Percentiles rank a stretch among this genome's conserved stretches.
Conservation (phyloP, 2,329 filamentous ascomycete genomes). For the Penicillium sp. region DNA sequence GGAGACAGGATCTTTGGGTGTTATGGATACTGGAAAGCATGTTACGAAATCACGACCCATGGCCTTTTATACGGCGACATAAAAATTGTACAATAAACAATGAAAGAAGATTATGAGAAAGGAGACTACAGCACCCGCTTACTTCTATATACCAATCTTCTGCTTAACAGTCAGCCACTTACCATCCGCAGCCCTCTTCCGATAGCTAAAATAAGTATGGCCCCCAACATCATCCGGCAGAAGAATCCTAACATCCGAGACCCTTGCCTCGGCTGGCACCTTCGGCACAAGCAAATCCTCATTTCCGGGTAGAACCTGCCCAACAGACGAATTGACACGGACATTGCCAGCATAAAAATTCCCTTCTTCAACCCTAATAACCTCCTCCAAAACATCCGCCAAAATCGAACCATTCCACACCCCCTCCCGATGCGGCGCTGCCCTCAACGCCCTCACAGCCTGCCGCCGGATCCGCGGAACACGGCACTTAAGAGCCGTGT, state of each 20-base stretch:
- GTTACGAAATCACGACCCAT: conserved; percentile 18
- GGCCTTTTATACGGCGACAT: conserved; percentile 1
- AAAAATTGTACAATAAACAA: conserved; percentile 14
- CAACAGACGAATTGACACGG: neutral
- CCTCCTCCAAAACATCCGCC: conserved; percentile 12
- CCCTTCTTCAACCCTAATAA: conserved; percentile 12
- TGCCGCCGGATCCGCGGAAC: conserved; percentile 27
- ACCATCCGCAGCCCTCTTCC: neutral
- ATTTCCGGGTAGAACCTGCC: neutral
- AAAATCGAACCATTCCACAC: conserved; percentile 18
- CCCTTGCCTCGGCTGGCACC: conserved; percentile 1
- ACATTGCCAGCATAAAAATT: neutral
- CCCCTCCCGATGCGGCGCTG: conserved; percentile 16
- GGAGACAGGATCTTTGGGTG: conserved; percentile 2
- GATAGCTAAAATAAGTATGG: conserved; percentile 11
- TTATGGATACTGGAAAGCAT: conserved; percentile 6
- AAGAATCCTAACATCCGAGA: conserved; percentile 12
- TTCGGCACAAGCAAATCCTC: conserved; percentile 4
- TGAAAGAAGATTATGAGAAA: neutral
- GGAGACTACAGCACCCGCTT: too few species aligned
- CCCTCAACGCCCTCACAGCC: conserved; percentile 15
- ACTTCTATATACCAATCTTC: neutral
- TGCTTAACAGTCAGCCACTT: conserved; percentile 3
- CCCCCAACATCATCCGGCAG: conserved; percentile 7
- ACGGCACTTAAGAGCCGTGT: conserved; percentile 32